Evolutionary conservation across 768 basidiomycete genomes (phyloP).

Genomic region (Thelephora ganbajun): DNA sequence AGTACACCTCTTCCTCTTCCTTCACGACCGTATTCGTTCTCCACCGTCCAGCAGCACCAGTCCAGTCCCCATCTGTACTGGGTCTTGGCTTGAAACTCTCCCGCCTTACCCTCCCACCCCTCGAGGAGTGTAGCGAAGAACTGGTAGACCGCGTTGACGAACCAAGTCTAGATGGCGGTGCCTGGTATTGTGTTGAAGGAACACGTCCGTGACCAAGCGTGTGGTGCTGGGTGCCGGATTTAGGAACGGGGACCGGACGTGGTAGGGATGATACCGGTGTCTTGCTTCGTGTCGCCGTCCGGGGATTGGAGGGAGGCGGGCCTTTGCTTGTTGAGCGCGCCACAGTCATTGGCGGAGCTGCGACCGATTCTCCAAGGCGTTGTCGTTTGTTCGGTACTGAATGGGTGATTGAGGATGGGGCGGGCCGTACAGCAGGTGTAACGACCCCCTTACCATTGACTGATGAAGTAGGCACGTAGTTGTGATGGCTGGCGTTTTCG

Average conservation of each 20-base stretch:
- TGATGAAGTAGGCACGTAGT: slow-evolving; percentile 16
- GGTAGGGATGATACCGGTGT: slow-evolving; percentile 22
- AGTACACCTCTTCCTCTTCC: slow-evolving; percentile 19
- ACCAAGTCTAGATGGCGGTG: slow-evolving; percentile 9
- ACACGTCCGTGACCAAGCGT: slow-evolving; percentile 40
- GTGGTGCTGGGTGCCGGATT: slow-evolving; percentile 36
- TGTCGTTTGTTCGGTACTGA: slow-evolving; percentile 53
- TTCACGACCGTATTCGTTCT: slow-evolving; percentile 16
- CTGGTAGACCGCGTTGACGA: slow-evolving; percentile 10
- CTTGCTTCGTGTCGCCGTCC: slow-evolving; percentile 26
- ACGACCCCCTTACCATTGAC: slow-evolving; percentile 26
- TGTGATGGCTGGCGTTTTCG: slow-evolving; percentile 12
- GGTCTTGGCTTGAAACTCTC: slow-evolving; percentile 81
- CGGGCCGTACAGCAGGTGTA: slow-evolving; percentile 51
- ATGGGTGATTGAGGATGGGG: slow-evolving; percentile 21
- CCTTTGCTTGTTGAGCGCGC: slow-evolving; percentile 21
- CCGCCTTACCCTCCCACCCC: slow-evolving; percentile 38
- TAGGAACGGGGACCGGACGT: slow-evolving; percentile 30
- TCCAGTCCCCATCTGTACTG: slow-evolving; percentile 38
- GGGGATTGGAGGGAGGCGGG: slow-evolving; percentile 25
- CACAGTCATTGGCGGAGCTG: slow-evolving; percentile 1
- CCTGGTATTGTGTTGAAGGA: slow-evolving; percentile 19
- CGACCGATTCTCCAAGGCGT: slow-evolving; percentile 30
- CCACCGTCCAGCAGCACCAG: slow-evolving; percentile 7
- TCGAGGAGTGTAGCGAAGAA: slow-evolving; percentile 14